These are phyloP conservation scores for Haplosporangium gracile DNA, from an alignment of 192 early-diverging fungal species.

Conservation along the genomic window DNA sequence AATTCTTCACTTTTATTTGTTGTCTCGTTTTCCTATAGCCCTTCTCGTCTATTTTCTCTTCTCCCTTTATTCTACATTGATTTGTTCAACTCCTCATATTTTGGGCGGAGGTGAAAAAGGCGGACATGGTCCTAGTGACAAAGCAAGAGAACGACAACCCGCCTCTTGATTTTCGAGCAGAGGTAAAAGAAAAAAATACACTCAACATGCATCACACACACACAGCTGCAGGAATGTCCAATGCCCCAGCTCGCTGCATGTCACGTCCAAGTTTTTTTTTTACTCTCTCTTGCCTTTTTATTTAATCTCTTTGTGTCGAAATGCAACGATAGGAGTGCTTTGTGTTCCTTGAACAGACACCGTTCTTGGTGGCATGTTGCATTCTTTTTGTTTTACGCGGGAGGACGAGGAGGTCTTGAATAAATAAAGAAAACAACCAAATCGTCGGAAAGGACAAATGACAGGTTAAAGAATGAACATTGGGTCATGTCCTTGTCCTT, in stretches of 20 bases:
- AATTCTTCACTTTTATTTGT: neutral
- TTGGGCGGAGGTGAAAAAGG: neutral
- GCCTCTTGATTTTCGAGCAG: constrained; percentile 1
- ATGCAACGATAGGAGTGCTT: neutral
- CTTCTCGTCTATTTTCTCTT: neutral
- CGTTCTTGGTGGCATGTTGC: neutral
- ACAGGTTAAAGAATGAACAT: neutral
- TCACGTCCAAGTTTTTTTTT: neutral
- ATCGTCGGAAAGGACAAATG: neutral
- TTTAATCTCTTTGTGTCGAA: neutral
- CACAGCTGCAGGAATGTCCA: constrained; percentile 8
- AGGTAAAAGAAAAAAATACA: neutral
- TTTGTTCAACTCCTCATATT: neutral
- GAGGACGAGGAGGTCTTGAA: neutral
- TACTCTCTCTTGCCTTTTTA: neutral
- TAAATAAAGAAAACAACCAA: neutral
- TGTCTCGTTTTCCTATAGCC: neutral
- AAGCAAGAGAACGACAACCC: neutral
- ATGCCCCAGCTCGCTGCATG: constrained; percentile 9
- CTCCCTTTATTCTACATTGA: neutral
- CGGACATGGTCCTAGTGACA: constrained; percentile 3
- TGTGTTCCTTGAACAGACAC: neutral
- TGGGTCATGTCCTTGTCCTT: neutral
- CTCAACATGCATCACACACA: neutral
- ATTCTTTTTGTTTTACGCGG: neutral